These are phyloP conservation scores for Trichoderma endophyticum DNA, from an alignment of 2,329 filamentous ascomycete genomes.

Conservation along the genomic window DNA sequence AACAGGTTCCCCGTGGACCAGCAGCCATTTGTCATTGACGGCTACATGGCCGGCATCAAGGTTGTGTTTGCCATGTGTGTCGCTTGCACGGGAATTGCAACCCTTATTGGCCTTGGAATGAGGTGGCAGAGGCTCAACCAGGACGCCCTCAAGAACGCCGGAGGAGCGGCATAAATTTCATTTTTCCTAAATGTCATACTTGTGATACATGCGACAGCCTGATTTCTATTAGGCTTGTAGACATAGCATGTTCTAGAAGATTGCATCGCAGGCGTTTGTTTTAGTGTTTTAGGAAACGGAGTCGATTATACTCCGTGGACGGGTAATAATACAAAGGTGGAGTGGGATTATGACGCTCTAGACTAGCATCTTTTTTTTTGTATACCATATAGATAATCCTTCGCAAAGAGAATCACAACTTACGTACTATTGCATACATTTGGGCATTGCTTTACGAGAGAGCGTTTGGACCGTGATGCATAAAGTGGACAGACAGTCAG, in stretches of 20 bases:
- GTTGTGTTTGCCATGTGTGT: slow-evolving; percentile 58
- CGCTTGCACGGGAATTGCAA: slow-evolving; percentile 44
- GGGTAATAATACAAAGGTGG: not conserved
- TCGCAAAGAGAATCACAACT: slow-evolving; percentile 2
- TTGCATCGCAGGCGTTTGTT: slow-evolving; percentile 10
- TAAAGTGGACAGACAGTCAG: not conserved
- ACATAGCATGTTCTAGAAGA: not conserved
- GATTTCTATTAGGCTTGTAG: not conserved
- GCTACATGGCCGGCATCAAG: slow-evolving; percentile 63
- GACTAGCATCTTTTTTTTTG: not conserved
- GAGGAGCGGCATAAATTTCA: slow-evolving; percentile 30
- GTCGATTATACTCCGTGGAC: not conserved
- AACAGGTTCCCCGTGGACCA: slow-evolving; percentile 45
- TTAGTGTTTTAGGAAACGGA: not conserved
- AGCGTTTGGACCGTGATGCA: not conserved
- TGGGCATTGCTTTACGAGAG: not conserved
- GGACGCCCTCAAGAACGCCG: slow-evolving; percentile 25
- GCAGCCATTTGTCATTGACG: slow-evolving; percentile 52
- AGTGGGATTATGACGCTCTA: not conserved
- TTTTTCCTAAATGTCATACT: not conserved
- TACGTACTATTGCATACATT: not conserved
- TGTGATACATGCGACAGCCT: not conserved
- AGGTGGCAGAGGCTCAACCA: slow-evolving; percentile 40
- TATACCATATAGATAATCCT: slow-evolving; percentile 8
- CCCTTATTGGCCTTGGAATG: slow-evolving; percentile 33